These are phyloP conservation scores for Caloboletus firmus DNA, from an alignment of 1,284 basidiomycete species.

Conservation along the genomic window DNA sequence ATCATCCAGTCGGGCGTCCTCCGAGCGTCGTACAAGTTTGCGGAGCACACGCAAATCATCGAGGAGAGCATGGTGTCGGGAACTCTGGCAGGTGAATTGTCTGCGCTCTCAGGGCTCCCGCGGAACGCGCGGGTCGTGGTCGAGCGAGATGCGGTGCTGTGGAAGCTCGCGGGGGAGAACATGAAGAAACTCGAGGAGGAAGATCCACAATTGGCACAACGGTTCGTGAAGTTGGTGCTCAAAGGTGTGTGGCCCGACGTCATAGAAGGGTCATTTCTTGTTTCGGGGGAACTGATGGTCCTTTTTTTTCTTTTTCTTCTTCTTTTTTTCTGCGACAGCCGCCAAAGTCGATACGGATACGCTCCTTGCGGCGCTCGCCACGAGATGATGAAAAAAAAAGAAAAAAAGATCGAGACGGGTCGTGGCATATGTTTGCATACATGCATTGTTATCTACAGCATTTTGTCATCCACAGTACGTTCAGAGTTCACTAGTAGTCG, in stretches of 20 bases:
- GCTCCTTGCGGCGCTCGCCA: constrained; percentile 69
- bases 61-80: constrained; percentile 93
- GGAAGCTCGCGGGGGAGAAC: constrained; percentile 67
- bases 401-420: neutral
- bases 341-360: constrained; percentile 81
- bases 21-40: constrained; percentile 77
- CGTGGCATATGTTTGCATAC: neutral
- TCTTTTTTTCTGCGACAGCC: constrained; percentile 42
- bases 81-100: constrained; percentile 86
- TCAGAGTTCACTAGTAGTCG: neutral
- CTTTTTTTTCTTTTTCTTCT: too few species aligned
- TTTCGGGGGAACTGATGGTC: neutral
- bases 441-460: constrained; percentile 8
- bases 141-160: constrained; percentile 75
- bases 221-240: constrained; percentile 72
- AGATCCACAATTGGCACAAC: constrained; percentile 61
- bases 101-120: constrained; percentile 70
- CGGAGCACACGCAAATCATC: constrained; percentile 61
- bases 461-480: constrained; percentile 4
- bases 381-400: constrained; percentile 43
- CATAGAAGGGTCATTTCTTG: neutral
- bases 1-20: constrained; percentile 84
- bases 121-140: constrained; percentile 87
- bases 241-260: constrained; percentile 55
- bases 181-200: constrained; percentile 65